A percentile compares a stretch with the other conserved stretches of the same genome.
Conservation (phyloP, 495 filamentous ascomycete species). For the Talaromyces liani region DNA sequence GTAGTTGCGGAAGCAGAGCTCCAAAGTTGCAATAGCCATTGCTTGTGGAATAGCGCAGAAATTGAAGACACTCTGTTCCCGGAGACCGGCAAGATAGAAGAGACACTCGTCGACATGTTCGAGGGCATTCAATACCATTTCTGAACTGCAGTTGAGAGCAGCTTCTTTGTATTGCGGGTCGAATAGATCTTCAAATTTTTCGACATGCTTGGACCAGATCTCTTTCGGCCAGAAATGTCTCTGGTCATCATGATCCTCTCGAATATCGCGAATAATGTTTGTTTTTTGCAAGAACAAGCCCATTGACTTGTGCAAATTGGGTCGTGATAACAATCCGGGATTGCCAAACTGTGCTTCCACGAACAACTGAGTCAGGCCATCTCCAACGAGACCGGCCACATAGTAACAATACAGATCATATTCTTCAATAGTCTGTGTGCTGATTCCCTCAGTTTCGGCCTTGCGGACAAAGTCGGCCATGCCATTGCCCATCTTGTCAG, state of each 20-base stretch:
- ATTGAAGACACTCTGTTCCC: conserved; percentile 99
- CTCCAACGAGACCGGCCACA: conserved; percentile 92
- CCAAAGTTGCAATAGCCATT: conserved; percentile 93
- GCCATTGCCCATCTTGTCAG: conserved; percentile 90
- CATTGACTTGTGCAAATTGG: conserved; percentile 86
- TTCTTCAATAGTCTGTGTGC: conserved; percentile 75
- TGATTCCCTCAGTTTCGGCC: conserved; percentile 65
- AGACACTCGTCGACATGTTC: conserved; percentile 86
- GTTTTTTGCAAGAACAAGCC: conserved; percentile 96
- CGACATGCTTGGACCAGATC: conserved; percentile 92
- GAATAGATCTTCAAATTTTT: conserved; percentile 84
- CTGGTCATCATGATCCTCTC: conserved; percentile 80
- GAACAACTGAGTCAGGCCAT: conserved; percentile 86
- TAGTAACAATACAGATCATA: conserved; percentile 98
- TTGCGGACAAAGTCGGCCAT: conserved; percentile 94
- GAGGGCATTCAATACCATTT: conserved; percentile 88
- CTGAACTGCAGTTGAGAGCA: conserved; percentile 82
- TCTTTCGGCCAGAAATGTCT: conserved; percentile 91
- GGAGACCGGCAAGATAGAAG: conserved; percentile 93
- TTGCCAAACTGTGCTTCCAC: conserved; percentile 85
- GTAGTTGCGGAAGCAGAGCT: conserved; percentile 88
- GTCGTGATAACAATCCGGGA: conserved; percentile 68
- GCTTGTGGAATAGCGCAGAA: conserved; percentile 96
- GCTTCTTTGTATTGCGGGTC: conserved; percentile 69
- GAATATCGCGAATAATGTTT: conserved; percentile 94